Evolutionary conservation across 192 early-diverging fungal genomes (phyloP), one percentile per base, ranked within the genome.

Genomic region (Coemansia sp.): DNA sequence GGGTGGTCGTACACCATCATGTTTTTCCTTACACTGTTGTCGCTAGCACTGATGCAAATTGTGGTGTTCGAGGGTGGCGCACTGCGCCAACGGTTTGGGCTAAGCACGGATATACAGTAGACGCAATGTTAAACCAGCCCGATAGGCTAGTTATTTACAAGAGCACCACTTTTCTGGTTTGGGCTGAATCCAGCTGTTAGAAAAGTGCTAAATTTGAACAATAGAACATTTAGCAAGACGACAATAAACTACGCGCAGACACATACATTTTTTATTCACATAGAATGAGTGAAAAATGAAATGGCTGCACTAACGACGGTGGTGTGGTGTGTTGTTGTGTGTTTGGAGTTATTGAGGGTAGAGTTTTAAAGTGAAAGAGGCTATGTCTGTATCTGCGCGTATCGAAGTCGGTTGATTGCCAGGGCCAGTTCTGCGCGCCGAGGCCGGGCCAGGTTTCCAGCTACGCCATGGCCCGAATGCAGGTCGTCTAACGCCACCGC

Each of bases 401-500:
- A 40, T 15, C 70, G 63, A 45, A 74, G 70, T 11, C 72, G 50
- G 58, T 75, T 75, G 42, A 83, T 64, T 12, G 80, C 80, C 47
- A 60, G 70, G 1, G 74, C 80, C 2, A 83, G 39, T 25, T 83
- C 82, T 30, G 75, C 52, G 5, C 22, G 22, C 6, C 82, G 64
- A 14, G 76, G 76, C 1, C 80, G 60, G 5, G 74, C 80, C 43
- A 71, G 75, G 36, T 79, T 55, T 32, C 79, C 78, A n/a, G 51
- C 49, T 1, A 49, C 26, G 26, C 49, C 61, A 23, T 47, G 57
- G 23, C 32, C 35, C 5, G 22, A 14, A 48, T 31, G 34, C 44
- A 83, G 21, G 21, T 42, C 47, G 21, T 65, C 75, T 47, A 80
- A 27, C 2, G 75, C 46, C 27, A 15, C 49, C 11, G 30, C 43